A percentile compares a stretch with the other conserved stretches of the same genome.
phyloP scores from a whole-genome alignment of 305 asterid species.

The Fraxinus dipetala region DNA sequence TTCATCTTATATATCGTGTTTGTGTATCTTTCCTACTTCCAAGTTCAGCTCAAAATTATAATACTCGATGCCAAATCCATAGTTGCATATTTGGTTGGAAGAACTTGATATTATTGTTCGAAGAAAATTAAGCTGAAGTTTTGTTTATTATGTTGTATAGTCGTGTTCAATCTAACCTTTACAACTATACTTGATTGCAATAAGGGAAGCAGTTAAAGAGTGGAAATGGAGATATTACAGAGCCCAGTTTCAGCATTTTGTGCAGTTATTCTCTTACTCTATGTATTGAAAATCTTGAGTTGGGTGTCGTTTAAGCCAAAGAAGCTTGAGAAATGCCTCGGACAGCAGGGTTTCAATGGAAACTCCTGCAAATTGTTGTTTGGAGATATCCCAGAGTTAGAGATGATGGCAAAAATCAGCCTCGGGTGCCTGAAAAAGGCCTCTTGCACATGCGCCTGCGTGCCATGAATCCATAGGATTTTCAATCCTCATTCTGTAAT shows the following conservation, averaged over 20 bases:
- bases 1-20: neutral
- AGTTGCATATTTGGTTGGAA: neutral
- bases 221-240: neutral
- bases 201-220: neutral
- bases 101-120: neutral
- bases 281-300: neutral
- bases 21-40: neutral
- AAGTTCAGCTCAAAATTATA: neutral
- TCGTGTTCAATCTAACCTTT: neutral
- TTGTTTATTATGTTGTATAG: neutral
- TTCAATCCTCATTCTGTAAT: neutral
- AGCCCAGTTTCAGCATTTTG: neutral
- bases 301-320: neutral
- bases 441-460: neutral
- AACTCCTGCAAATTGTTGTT: neutral
- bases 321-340: neutral
- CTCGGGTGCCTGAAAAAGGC: neutral
- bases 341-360: neutral
- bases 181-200: neutral
- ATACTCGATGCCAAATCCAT: neutral
- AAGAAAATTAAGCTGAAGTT: neutral
- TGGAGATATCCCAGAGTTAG: neutral
- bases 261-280: neutral
- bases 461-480: neutral
- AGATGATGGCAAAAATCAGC: neutral